Conservation (phyloP, 1,139 yeast genomes). For the Meyerozyma sp. region DNA sequence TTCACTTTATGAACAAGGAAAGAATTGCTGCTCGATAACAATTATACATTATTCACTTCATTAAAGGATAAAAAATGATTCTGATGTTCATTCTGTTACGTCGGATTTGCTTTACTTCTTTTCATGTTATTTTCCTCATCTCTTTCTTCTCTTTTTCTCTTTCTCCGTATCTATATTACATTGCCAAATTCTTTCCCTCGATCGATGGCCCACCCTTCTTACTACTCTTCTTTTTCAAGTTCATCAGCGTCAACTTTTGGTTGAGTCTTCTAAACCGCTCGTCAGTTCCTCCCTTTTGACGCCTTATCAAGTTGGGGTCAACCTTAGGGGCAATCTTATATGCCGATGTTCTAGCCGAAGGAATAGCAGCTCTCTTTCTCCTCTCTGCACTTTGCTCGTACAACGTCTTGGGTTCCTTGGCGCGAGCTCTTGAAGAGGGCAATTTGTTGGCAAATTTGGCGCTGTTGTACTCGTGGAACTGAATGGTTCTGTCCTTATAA, state of each 20-base stretch:
- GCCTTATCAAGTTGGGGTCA: conserved; percentile 39
- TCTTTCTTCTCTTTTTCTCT: not conserved
- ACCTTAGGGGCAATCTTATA: conserved; percentile 89
- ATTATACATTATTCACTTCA: too few relatives aligned
- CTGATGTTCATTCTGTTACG: too few relatives aligned
- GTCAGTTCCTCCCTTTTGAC: conserved; percentile 50
- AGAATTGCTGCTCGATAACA: too few relatives aligned
- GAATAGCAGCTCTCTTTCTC: conserved; percentile 91
- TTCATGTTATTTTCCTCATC: not conserved
- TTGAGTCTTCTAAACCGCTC: conserved; percentile 75
- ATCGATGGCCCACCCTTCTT: conserved; percentile 73
- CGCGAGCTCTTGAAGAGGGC: conserved; percentile 29
- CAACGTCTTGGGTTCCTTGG: conserved; percentile 48
- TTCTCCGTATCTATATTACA: conserved; percentile 16
- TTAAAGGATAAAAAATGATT: too few relatives aligned
- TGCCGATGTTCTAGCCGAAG: conserved; percentile 81
- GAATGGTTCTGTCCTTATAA: conserved; percentile 81
- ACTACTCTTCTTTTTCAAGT: conserved; percentile 38
- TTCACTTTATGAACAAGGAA: too few relatives aligned
- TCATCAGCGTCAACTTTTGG: conserved; percentile 46
- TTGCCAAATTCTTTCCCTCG: conserved; percentile 65
- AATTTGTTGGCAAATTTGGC: conserved; percentile 46
- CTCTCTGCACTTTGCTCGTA: conserved; percentile 92
- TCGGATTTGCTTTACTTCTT: not conserved
- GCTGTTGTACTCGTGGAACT: conserved; percentile 67